Percentiles rank a stretch among this genome's conserved stretches.
phyloP scores from a whole-genome alignment of 805 yeast species.

The Kuraishia cidri region DNA sequence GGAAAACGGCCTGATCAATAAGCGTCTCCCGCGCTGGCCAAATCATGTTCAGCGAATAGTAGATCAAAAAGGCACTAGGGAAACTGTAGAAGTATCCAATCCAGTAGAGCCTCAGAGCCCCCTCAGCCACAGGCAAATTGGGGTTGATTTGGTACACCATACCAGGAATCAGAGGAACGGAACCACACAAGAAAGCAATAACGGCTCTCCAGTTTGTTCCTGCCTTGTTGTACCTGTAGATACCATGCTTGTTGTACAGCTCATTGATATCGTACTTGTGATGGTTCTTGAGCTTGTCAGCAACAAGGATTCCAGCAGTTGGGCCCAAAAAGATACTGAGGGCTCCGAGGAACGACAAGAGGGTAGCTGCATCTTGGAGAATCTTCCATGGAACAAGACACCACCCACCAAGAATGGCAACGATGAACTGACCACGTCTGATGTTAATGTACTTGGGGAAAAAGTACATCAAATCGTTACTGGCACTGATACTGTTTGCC shows the following conservation, averaged over 20 bases:
- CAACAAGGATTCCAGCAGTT: slow-evolving; percentile 22
- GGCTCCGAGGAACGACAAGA: slow-evolving; percentile 25
- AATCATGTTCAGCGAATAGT: too few species aligned
- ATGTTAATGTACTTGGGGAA: slow-evolving; percentile 47
- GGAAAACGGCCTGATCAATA: too few species aligned
- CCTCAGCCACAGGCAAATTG: too few species aligned
- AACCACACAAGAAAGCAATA: slow-evolving; percentile 32
- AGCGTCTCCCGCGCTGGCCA: too few species aligned
- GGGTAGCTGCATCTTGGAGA: slow-evolving; percentile 23
- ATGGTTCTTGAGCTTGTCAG: slow-evolving; percentile 27
- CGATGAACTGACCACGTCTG: slow-evolving; percentile 40
- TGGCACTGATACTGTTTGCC: slow-evolving; percentile 48
- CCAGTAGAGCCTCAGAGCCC: too few species aligned
- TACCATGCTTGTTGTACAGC: slow-evolving; percentile 15
- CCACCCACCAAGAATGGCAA: slow-evolving; percentile 23
- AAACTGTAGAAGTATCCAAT: too few species aligned
- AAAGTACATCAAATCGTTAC: slow-evolving; percentile 47
- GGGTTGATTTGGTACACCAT: too few species aligned
- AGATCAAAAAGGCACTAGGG: too few species aligned
- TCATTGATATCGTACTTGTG: slow-evolving; percentile 29
- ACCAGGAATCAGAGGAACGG: slow-evolving; percentile 33
- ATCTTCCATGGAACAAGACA: slow-evolving; percentile 26
- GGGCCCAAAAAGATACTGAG: slow-evolving; percentile 25
- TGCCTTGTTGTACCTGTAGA: slow-evolving; percentile 30
- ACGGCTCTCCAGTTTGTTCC: slow-evolving; percentile 36